Conservation (phyloP, 495 filamentous ascomycete species). For the Acidiella bohemica region DNA sequence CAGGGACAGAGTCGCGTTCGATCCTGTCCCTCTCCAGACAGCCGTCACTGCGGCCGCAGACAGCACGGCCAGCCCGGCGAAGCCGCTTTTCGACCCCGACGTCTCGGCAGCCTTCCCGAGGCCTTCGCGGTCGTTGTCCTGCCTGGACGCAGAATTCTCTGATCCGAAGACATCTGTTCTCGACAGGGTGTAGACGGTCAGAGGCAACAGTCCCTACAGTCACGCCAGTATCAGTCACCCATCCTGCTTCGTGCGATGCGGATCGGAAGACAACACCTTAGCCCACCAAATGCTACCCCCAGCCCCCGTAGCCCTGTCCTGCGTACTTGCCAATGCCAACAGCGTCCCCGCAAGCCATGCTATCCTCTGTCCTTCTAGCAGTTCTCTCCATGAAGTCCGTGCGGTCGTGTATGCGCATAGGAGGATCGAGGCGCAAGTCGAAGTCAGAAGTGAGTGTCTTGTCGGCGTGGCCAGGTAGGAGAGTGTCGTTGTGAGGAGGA, state of each 20-base stretch:
- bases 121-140: conserved; percentile 1
- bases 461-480: conserved; percentile 19
- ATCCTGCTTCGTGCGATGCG: background rate
- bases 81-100: background rate
- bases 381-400: conserved; percentile 12
- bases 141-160: background rate
- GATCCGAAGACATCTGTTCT: background rate
- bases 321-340: conserved; percentile 23
- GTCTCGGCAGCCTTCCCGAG: background rate
- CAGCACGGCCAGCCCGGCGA: conserved; percentile 3
- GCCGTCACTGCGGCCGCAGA: conserved; percentile 9
- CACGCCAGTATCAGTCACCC: conserved; percentile 8
- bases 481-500: conserved; percentile 20
- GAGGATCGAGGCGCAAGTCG: conserved; percentile 23
- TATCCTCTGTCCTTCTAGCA: conserved; percentile 7
- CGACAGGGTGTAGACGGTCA: background rate
- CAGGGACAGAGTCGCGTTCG: conserved; percentile 9
- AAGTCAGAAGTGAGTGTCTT: conserved; percentile 26
- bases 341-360: conserved; percentile 24
- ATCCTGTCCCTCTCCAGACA: conserved; percentile 3
- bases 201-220: conserved; percentile 3
- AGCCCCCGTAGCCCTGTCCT: conserved; percentile 24
- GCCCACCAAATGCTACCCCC: conserved; percentile 26
- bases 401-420: conserved; percentile 21
- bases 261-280: too few species aligned